phyloP scores from a whole-genome alignment of 2,329 filamentous ascomycete genomes.

The Cytospora mali region DNA sequence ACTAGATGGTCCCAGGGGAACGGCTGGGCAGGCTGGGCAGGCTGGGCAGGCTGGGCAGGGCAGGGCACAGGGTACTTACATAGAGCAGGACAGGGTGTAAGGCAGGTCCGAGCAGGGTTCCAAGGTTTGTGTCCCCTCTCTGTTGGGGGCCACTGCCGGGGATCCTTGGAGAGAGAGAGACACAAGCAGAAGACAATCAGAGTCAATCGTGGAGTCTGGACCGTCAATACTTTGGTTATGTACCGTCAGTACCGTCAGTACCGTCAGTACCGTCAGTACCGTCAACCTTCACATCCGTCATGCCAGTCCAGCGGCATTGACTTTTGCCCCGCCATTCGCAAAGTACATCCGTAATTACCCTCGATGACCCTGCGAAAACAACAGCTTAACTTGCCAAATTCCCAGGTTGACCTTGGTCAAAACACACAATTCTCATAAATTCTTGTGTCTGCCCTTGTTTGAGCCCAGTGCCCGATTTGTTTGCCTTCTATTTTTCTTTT shows the following conservation, averaged over 20 bases:
- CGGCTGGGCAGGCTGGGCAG: not conserved
- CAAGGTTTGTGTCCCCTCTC: not conserved
- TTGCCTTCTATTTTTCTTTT: not conserved
- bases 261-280: too few species aligned
- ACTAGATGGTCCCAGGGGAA: conserved; percentile 2
- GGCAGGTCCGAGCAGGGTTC: conserved; percentile 1
- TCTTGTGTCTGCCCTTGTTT: not conserved
- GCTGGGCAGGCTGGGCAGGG: not conserved
- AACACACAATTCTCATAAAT: conserved; percentile 10
- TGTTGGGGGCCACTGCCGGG: not conserved
- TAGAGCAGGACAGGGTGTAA: not conserved
- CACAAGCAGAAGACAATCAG: not conserved
- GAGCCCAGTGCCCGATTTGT: not conserved
- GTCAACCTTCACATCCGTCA: too few species aligned
- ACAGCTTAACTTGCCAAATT: not conserved
- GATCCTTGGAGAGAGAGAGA: not conserved
- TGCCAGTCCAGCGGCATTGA: too few species aligned
- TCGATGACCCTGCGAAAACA: conserved; percentile 1
- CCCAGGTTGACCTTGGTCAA: conserved; percentile 1
- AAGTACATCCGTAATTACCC: conserved; percentile 1
- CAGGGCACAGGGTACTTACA: not conserved
- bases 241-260: not conserved
- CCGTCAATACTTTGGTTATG: not conserved
- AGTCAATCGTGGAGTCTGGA: not conserved
- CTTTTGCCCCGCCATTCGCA: not conserved